Evolutionary conservation across 139 green algal species (phyloP).

Genomic region (Micractinium conductrix): DNA sequence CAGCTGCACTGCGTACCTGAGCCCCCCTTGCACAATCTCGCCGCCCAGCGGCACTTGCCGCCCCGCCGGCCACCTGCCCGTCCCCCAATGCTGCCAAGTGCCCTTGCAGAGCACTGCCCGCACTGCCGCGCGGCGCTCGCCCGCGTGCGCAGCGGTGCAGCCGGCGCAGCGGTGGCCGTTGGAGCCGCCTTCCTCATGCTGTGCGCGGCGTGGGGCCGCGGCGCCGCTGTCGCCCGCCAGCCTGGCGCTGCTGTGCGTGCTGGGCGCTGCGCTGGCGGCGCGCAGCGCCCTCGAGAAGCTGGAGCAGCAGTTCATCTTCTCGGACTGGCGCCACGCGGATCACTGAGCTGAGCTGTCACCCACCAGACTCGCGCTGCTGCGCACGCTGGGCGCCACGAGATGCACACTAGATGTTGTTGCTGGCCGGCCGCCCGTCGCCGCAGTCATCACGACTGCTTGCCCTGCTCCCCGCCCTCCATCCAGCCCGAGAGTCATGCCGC

Average conservation of each 20-base stretch:
- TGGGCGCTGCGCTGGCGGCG: not conserved
- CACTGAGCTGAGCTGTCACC: no score
- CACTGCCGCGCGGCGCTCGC: conserved; percentile 17
- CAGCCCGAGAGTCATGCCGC: no score
- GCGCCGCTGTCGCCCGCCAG: conserved; percentile 5
- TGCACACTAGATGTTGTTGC: no score
- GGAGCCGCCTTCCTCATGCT: conserved; percentile 6
- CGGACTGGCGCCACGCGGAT: conserved; percentile 20
- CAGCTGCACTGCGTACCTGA: no score
- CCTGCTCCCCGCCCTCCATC: no score
- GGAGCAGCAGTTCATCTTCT: conserved; percentile 16
- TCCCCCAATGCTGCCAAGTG: not conserved
- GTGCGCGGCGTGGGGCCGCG: not conserved
- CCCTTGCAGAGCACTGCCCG: conserved; percentile 25
- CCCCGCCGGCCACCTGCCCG: no score
- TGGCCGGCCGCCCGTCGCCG: no score
- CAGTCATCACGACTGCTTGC: no score
- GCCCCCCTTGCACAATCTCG: no score
- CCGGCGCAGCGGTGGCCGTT: not conserved
- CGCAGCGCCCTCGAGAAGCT: not conserved
- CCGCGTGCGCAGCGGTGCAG: not conserved
- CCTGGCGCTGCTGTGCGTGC: not conserved
- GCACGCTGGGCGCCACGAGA: no score
- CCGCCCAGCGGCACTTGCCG: no score
- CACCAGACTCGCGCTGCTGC: no score